phyloP scores from a whole-genome alignment of 2,329 filamentous ascomycete species.

The Penicillium italicum region DNA sequence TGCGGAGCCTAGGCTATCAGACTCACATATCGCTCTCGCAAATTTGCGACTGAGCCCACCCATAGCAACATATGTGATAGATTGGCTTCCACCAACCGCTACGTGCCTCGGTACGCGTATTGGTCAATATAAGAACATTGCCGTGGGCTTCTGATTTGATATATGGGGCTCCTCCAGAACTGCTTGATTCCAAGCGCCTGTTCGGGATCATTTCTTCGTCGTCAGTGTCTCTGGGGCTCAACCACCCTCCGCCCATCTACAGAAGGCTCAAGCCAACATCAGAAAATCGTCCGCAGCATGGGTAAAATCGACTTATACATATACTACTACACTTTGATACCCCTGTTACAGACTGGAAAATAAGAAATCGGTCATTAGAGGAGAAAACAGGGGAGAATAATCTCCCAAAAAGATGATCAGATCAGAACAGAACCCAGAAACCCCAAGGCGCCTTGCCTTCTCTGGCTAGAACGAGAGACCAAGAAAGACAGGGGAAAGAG shows the following conservation, averaged over 20 bases:
- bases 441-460: conserved; percentile 21
- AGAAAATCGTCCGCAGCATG: background rate
- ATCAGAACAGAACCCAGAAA: conserved; percentile 12
- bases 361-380: conserved; percentile 5
- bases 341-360: background rate
- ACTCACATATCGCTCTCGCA: no score
- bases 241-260: background rate
- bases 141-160: background rate
- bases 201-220: background rate
- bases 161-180: background rate
- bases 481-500: conserved; percentile 14
- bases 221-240: background rate
- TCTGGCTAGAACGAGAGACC: conserved; percentile 26
- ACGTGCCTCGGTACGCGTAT: background rate
- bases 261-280: background rate
- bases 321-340: background rate
- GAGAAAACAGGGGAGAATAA: background rate
- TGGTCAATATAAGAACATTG: background rate
- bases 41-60: background rate
- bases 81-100: background rate
- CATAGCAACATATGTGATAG: background rate
- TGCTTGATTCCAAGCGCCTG: background rate
- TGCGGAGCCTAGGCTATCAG: background rate
- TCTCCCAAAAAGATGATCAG: background rate
- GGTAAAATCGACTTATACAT: background rate